Conservation (phyloP, 2,329 filamentous ascomycete species). For the Zymoseptoria passerinii region DNA sequence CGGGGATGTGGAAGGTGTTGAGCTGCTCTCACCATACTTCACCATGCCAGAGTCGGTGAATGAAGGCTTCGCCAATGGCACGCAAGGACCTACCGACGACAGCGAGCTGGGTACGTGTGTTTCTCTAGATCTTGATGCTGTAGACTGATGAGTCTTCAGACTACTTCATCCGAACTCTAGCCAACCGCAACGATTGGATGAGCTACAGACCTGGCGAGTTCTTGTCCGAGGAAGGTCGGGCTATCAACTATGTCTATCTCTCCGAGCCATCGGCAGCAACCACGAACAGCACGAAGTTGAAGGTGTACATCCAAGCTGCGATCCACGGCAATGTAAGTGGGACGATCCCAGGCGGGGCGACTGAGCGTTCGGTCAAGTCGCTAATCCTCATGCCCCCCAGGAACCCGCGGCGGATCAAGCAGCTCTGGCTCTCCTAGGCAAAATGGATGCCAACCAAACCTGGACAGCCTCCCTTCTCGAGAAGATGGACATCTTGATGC, state of each 20-base stretch:
- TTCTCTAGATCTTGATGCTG: neutral
- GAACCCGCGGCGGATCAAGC: slow-evolving; percentile 33
- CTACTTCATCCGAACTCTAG: slow-evolving; percentile 11
- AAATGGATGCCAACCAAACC: slow-evolving; percentile 27
- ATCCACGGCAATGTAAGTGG: slow-evolving; percentile 28
- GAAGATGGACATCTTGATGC: slow-evolving; percentile 25
- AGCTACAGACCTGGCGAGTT: slow-evolving; percentile 13
- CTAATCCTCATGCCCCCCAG: neutral
- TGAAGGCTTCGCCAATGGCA: slow-evolving; percentile 14
- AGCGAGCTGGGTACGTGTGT: slow-evolving; percentile 3
- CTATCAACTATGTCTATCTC: slow-evolving; percentile 9
- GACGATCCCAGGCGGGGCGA: neutral
- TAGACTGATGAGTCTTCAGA: slow-evolving; percentile 1
- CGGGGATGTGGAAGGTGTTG: slow-evolving; percentile 14
- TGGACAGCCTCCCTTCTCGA: slow-evolving; percentile 28
- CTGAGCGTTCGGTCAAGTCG: neutral
- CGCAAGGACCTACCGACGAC: slow-evolving; percentile 17
- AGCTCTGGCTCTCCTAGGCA: slow-evolving; percentile 29
- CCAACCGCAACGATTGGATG: slow-evolving; percentile 14
- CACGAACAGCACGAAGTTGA: slow-evolving; percentile 21
- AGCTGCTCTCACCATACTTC: slow-evolving; percentile 18
- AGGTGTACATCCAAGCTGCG: slow-evolving; percentile 32
- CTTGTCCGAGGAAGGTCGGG: slow-evolving; percentile 13
- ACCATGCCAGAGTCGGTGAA: slow-evolving; percentile 12
- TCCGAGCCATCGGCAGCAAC: slow-evolving; percentile 3